A percentile compares a stretch with the other conserved stretches of the same genome.
Evolutionary conservation across 2,329 filamentous ascomycete species (phyloP).

Genomic region (Aspergillus eucalypticola): DNA sequence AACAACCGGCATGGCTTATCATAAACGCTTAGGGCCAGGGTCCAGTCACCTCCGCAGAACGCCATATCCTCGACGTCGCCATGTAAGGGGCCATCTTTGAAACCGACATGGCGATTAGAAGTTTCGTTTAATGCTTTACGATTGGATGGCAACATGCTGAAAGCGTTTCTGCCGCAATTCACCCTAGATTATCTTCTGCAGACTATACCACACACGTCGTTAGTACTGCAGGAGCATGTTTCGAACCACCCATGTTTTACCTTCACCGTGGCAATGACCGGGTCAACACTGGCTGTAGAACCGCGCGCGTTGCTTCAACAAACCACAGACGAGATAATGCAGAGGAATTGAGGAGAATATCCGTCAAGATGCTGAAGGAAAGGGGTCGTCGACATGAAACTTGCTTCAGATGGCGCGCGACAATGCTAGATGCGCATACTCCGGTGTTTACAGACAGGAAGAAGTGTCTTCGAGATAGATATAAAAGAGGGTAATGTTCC

Average conservation of each 20-base stretch:
- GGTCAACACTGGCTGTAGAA: constrained; percentile 7
- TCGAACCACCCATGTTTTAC: constrained; percentile 2
- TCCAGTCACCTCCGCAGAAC: not conserved
- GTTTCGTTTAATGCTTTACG: not conserved
- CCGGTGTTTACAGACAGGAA: not conserved
- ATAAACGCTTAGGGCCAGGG: not conserved
- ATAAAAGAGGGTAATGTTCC: too few species aligned
- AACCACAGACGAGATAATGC: not conserved
- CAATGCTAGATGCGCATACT: constrained; percentile 1
- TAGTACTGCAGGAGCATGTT: constrained; percentile 17
- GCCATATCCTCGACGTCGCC: not conserved
- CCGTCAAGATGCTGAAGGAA: not conserved
- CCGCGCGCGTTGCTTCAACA: constrained; percentile 17
- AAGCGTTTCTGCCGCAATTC: not conserved
- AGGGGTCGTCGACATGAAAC: constrained; percentile 3
- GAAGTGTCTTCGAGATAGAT: too few species aligned
- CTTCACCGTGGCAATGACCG: not conserved
- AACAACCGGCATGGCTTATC: too few species aligned
- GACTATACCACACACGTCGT: constrained; percentile 9
- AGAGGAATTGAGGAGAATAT: not conserved
- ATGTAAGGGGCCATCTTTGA: not conserved
- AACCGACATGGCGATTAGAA: not conserved
- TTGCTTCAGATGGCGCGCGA: constrained; percentile 21
- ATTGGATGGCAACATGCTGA: not conserved
- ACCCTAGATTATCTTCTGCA: constrained; percentile 10